Conservation (phyloP, 2,329 filamentous ascomycete species). For the Botrytis tulipae region DNA sequence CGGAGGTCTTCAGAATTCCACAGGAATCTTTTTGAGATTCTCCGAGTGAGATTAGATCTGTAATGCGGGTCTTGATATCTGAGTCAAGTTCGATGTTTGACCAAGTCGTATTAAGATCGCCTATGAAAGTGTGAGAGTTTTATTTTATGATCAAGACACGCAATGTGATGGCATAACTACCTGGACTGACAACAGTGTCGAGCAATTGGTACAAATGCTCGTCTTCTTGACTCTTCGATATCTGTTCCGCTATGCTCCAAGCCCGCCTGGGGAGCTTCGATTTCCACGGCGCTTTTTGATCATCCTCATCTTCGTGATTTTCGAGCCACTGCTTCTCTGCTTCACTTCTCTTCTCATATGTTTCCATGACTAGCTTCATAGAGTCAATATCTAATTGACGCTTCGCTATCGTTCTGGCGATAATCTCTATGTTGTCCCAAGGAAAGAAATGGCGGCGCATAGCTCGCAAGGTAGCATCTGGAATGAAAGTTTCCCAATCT, state of each 20-base stretch:
- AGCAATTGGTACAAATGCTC: neutral
- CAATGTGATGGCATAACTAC: neutral
- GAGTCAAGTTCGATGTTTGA: neutral
- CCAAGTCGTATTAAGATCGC: neutral
- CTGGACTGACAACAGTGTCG: neutral
- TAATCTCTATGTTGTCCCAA: neutral
- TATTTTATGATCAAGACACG: neutral
- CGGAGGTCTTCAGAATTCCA: neutral
- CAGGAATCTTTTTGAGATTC: neutral
- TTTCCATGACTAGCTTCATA: neutral
- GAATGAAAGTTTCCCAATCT: neutral
- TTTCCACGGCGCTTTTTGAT: neutral
- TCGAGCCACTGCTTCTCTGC: constrained; percentile 1
- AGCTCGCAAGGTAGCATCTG: neutral
- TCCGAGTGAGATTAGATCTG: neutral
- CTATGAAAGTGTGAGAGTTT: neutral
- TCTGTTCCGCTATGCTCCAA: neutral
- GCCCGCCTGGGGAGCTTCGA: neutral
- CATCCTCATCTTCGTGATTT: neutral
- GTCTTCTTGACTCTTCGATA: neutral
- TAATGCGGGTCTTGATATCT: neutral
- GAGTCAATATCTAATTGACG: neutral
- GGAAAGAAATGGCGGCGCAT: neutral
- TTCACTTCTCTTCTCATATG: neutral
- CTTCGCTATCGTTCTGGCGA: neutral